A percentile compares a stretch with the other conserved stretches of the same genome.
These are phyloP conservation scores for Letharia columbiana DNA, from an alignment of 495 filamentous ascomycete genomes.

Conservation along the genomic window DNA sequence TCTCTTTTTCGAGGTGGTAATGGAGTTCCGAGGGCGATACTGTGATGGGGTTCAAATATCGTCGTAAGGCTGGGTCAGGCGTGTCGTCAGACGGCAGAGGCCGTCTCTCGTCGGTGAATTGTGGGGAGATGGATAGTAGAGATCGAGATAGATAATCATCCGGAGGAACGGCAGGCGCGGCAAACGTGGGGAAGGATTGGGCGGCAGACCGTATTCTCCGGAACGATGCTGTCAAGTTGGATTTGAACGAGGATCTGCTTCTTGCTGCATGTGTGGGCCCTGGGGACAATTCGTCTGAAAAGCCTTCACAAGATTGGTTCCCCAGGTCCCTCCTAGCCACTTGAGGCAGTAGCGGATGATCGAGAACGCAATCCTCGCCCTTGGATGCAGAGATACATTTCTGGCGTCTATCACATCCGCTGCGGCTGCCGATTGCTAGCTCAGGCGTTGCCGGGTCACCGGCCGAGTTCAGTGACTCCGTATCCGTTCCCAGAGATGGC, in stretches of 20 bases:
- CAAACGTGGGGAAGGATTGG: slow-evolving; percentile 68
- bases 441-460: slow-evolving; percentile 34
- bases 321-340: slow-evolving; percentile 29
- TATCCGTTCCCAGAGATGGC: slow-evolving; percentile 51
- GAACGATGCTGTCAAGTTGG: slow-evolving; percentile 88
- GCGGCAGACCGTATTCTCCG: slow-evolving; percentile 80
- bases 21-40: slow-evolving; percentile 59
- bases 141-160: slow-evolving; percentile 88
- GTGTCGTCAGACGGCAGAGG: slow-evolving; percentile 66
- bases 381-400: slow-evolving; percentile 36
- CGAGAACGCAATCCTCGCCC: slow-evolving; percentile 42
- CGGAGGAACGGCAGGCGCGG: slow-evolving; percentile 53
- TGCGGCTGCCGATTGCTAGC: slow-evolving; percentile 35
- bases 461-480: slow-evolving; percentile 35
- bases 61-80: slow-evolving; percentile 76
- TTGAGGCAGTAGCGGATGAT: slow-evolving; percentile 48
- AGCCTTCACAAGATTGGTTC: slow-evolving; percentile 8
- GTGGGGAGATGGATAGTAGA: slow-evolving; percentile 65
- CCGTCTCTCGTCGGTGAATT: slow-evolving; percentile 80
- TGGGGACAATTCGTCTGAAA: background rate
- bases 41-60: slow-evolving; percentile 82
- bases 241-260: slow-evolving; percentile 63
- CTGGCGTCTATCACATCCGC: slow-evolving; percentile 34
- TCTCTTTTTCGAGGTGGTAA: slow-evolving; percentile 41
- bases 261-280: slow-evolving; percentile 27